Conservation (phyloP, 495 filamentous ascomycete species). For the Penicillium odoratum region DNA sequence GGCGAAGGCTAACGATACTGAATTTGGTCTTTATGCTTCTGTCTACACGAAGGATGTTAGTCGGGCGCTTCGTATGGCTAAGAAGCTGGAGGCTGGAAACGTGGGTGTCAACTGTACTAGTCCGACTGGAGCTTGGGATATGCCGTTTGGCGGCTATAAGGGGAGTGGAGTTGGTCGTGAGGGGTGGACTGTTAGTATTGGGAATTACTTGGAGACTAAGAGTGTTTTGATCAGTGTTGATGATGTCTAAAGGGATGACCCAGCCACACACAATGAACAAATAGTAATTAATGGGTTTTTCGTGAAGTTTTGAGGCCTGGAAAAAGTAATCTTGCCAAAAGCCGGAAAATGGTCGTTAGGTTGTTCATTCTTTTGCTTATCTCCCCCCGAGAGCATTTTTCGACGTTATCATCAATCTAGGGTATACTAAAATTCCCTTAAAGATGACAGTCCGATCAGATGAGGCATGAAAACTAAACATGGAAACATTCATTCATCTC, state of each 20-base stretch:
- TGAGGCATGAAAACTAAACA: too few relatives aligned
- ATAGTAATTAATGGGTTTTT: too few relatives aligned
- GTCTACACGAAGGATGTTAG: conserved; percentile 52
- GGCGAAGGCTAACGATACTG: conserved; percentile 41
- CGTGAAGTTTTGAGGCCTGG: too few relatives aligned
- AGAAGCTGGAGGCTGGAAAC: conserved; percentile 48
- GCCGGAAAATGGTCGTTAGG: too few relatives aligned
- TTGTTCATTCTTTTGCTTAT: too few relatives aligned
- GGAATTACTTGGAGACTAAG: conserved; percentile 47
- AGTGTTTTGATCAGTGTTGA: conserved; percentile 41
- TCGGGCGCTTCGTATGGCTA: conserved; percentile 47
- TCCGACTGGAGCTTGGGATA: conserved; percentile 30
- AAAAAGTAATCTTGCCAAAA: too few relatives aligned
- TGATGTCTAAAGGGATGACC: background rate
- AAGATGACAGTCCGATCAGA: too few relatives aligned
- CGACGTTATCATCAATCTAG: too few relatives aligned
- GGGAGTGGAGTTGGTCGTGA: conserved; percentile 51
- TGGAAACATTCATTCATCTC: too few relatives aligned
- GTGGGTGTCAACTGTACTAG: conserved; percentile 55
- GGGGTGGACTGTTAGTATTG: conserved; percentile 41
- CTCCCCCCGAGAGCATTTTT: too few relatives aligned
- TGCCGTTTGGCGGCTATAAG: conserved; percentile 55
- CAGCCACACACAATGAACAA: too few relatives aligned
- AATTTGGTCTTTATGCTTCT: conserved; percentile 41
- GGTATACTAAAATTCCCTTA: too few relatives aligned